Conservation (phyloP, 441 rosid species). For the Hura crepitans region DNA sequence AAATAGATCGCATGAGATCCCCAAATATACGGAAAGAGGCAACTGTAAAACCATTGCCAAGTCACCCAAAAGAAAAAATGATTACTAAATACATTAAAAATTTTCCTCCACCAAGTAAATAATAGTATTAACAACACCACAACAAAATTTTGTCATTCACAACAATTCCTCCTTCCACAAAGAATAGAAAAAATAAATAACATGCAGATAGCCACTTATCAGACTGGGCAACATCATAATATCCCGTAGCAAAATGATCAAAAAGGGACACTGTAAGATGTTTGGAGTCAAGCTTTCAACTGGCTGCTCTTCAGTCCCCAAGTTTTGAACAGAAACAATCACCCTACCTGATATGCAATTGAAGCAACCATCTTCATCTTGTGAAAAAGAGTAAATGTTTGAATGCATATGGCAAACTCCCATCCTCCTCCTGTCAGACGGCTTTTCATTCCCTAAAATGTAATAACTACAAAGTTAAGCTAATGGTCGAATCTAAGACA, state of each 20-base stretch:
- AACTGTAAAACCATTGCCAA: background rate
- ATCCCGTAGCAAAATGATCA: background rate
- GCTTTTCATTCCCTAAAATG: constrained; percentile 50
- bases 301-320: background rate
- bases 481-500: constrained; percentile 6
- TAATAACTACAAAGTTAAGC: constrained; percentile 14
- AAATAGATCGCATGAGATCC: background rate
- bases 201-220: background rate
- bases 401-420: constrained; percentile 47
- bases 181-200: background rate
- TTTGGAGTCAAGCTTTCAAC: constrained; percentile 4
- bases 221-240: background rate
- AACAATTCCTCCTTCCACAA: background rate
- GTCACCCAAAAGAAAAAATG: background rate
- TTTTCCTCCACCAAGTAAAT: background rate
- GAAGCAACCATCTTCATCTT: constrained; percentile 57
- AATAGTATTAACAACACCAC: background rate
- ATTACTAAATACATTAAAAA: too few relatives aligned
- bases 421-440: constrained; percentile 45
- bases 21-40: background rate
- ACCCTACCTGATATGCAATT: constrained; percentile 59
- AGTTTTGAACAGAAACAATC: constrained; percentile 14
- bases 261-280: background rate
- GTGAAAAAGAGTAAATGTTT: constrained; percentile 49
- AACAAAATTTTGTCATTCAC: background rate